Conservation (phyloP, 495 filamentous ascomycete genomes). For the Aspergillus hancockii region DNA sequence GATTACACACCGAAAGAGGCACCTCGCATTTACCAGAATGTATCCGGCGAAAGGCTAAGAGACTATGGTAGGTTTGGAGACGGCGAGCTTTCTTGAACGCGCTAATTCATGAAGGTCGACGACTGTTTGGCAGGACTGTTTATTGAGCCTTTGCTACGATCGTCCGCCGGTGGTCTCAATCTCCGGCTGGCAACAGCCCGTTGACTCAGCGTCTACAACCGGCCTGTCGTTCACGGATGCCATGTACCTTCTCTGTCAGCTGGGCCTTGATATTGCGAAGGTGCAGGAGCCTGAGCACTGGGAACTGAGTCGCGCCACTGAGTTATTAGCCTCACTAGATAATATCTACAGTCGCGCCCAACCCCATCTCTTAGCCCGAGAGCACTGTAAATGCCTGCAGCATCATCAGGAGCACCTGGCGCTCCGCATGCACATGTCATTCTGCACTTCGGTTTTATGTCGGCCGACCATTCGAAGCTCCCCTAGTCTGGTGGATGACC, state of each 20-base stretch:
- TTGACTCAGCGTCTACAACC: conserved; percentile 3
- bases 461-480: conserved; percentile 36
- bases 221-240: conserved; percentile 30
- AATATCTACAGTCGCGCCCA: conserved; percentile 21
- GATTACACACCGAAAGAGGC: conserved; percentile 35
- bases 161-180: conserved; percentile 34
- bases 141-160: conserved; percentile 39
- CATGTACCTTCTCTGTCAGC: conserved; percentile 34
- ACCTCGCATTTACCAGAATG: conserved; percentile 28
- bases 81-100: not conserved
- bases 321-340: conserved; percentile 27
- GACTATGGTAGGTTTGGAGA: conserved; percentile 27
- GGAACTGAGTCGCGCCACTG: conserved; percentile 21
- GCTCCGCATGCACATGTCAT: conserved; percentile 35
- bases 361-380: conserved; percentile 23
- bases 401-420: conserved; percentile 39
- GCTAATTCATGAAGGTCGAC: conserved; percentile 25
- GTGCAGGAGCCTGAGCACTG: conserved; percentile 7
- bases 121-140: conserved; percentile 40
- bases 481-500: not conserved
- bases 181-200: conserved; percentile 24
- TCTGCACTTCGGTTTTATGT: conserved; percentile 33
- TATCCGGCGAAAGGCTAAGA: conserved; percentile 25
- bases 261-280: conserved; percentile 28
- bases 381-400: conserved; percentile 32